Percentiles rank a stretch among this genome's conserved stretches.
phyloP scores from a whole-genome alignment of 2,329 filamentous ascomycete species.

The Neopestalotiopsis sp. region DNA sequence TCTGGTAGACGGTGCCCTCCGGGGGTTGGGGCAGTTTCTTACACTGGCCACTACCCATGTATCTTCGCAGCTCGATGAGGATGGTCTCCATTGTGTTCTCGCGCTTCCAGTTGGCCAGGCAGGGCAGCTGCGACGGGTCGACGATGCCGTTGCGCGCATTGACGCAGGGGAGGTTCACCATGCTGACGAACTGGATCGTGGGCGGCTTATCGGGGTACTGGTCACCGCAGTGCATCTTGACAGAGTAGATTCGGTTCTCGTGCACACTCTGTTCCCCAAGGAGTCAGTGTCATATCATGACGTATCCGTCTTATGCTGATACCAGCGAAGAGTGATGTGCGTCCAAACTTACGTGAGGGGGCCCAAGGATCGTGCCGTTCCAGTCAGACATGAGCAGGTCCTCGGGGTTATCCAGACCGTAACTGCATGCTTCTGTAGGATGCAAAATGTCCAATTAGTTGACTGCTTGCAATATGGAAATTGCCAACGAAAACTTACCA shows the following conservation, averaged over 20 bases:
- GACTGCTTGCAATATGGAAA: neutral
- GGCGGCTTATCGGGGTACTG: slow-evolving; percentile 90
- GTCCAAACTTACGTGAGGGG: slow-evolving; percentile 79
- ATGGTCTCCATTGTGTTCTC: slow-evolving; percentile 96
- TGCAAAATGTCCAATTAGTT: neutral
- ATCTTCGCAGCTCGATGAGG: slow-evolving; percentile 84
- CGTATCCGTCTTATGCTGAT: neutral
- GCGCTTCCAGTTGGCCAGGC: slow-evolving; percentile 87
- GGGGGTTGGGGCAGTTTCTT: slow-evolving; percentile 96
- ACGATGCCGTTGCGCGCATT: slow-evolving; percentile 81
- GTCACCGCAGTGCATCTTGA: slow-evolving; percentile 93
- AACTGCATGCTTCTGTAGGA: slow-evolving; percentile 86
- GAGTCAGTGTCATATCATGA: neutral
- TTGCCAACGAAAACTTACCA: slow-evolving; percentile 55
- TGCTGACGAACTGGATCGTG: slow-evolving; percentile 88
- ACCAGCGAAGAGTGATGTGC: neutral
- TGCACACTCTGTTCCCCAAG: slow-evolving; percentile 73
- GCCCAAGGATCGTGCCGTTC: slow-evolving; percentile 97
- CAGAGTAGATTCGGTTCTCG: slow-evolving; percentile 98
- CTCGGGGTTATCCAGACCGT: slow-evolving; percentile 91
- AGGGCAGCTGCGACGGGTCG: slow-evolving; percentile 82
- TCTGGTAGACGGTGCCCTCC: slow-evolving; percentile 68
- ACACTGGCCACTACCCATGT: slow-evolving; percentile 89
- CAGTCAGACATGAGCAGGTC: slow-evolving; percentile 98
- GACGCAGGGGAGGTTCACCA: slow-evolving; percentile 96